Percentiles rank a stretch among this genome's conserved stretches.
These are phyloP conservation scores for Talaromyces islandicus DNA, from an alignment of 2,329 filamentous ascomycete genomes.

Conservation along the genomic window DNA sequence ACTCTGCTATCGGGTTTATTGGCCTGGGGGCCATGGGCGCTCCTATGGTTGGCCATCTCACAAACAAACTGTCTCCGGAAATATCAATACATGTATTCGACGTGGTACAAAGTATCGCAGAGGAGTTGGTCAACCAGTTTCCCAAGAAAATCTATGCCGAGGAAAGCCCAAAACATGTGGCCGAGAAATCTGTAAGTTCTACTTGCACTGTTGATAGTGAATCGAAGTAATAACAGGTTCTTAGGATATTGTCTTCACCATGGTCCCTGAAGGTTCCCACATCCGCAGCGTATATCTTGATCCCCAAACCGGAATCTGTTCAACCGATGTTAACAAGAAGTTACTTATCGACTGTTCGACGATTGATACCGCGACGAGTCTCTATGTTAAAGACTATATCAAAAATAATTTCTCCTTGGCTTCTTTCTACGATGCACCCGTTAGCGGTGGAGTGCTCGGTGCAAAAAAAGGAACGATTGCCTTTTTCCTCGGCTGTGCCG, in stretches of 20 bases:
- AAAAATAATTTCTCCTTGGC: conserved; percentile 32
- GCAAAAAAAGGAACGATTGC: conserved; percentile 47
- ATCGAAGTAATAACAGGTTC: neutral
- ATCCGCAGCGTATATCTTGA: conserved; percentile 48
- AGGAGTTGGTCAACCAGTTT: conserved; percentile 38
- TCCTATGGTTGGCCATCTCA: conserved; percentile 48
- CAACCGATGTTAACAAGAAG: conserved; percentile 37
- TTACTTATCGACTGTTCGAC: conserved; percentile 52
- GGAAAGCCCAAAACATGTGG: conserved; percentile 42
- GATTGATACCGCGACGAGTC: conserved; percentile 49
- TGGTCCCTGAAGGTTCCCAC: conserved; percentile 50
- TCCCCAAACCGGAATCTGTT: conserved; percentile 36
- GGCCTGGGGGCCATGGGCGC: conserved; percentile 52
- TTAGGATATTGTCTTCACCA: conserved; percentile 47
- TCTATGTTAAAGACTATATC: conserved; percentile 40
- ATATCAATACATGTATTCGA: conserved; percentile 46
- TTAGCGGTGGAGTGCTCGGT: conserved; percentile 49
- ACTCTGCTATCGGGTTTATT: conserved; percentile 38
- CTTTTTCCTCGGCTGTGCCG: conserved; percentile 47
- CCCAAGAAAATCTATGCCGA: conserved; percentile 34
- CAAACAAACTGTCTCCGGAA: conserved; percentile 39
- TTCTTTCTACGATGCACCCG: conserved; percentile 49
- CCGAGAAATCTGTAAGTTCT: conserved; percentile 41
- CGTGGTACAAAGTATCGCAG: conserved; percentile 37
- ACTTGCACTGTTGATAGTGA: neutral